Evolutionary conservation across 2,329 filamentous ascomycete species (phyloP).

Genomic region (Penicillium hesseltinei): DNA sequence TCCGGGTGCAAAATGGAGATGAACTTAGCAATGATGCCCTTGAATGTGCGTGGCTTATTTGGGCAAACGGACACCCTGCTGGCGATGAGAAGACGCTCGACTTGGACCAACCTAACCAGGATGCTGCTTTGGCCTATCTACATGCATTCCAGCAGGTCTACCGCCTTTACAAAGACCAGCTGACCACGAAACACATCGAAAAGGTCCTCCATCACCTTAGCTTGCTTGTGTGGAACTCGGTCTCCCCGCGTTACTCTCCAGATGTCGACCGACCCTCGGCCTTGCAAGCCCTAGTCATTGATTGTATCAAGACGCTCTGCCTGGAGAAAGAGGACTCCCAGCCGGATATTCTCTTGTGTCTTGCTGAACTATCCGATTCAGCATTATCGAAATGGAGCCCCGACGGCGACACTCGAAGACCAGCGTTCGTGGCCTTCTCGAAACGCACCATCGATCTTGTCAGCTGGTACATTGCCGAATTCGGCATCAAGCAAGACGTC

Average conservation of each 20-base stretch:
- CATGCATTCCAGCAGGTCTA: slow-evolving; percentile 75
- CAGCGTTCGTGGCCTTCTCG: slow-evolving; percentile 86
- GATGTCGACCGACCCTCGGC: slow-evolving; percentile 41
- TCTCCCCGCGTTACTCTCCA: slow-evolving; percentile 39
- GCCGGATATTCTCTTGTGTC: slow-evolving; percentile 38
- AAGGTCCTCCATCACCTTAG: slow-evolving; percentile 71
- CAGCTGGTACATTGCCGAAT: slow-evolving; percentile 41
- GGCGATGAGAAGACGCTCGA: slow-evolving; percentile 44
- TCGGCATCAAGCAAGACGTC: slow-evolving; percentile 60
- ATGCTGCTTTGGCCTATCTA: slow-evolving; percentile 81
- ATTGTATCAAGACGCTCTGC: slow-evolving; percentile 38
- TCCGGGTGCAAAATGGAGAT: slow-evolving; percentile 45
- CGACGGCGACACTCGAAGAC: slow-evolving; percentile 49
- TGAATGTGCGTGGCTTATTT: slow-evolving; percentile 65
- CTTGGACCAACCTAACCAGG: slow-evolving; percentile 65
- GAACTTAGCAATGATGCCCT: slow-evolving; percentile 50
- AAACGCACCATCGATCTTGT: slow-evolving; percentile 75
- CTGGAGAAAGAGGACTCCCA: slow-evolving; percentile 39
- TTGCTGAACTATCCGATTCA: slow-evolving; percentile 69
- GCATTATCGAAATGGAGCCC: slow-evolving; percentile 45
- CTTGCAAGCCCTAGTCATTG: slow-evolving; percentile 36
- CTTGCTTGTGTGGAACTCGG: slow-evolving; percentile 70
- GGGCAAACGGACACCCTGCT: slow-evolving; percentile 64
- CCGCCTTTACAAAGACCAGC: slow-evolving; percentile 63
- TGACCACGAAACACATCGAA: slow-evolving; percentile 62